Base-by-base conservation (phyloP, 2,329 filamentous ascomycete species). In the Tympanopsis confertula region DNA sequence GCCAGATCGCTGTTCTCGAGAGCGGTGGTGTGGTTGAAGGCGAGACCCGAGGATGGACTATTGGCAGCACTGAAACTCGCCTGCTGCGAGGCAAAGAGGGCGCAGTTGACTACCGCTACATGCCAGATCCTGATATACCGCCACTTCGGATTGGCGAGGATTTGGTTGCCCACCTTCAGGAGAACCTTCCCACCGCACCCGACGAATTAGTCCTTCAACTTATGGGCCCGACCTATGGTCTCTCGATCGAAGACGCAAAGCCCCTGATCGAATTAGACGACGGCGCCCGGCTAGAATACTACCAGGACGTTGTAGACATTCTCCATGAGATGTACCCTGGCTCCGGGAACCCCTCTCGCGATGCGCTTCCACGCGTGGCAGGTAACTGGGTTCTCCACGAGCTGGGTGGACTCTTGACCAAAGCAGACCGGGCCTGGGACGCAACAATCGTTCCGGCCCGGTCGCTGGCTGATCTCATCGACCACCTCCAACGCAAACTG, bases 101-200 rank as follows among this genome's bases (percentile, higher is more conserved):
- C 35, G 89, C 94, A 53, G 87, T 96, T 4, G 91, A 98, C 57
- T 98, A 98, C 58, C 73, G 91, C 30, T 98, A 98, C 54, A 96
- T 98, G 89, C 89, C 91, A 0, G 91, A 98, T 55, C 86, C 91
- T 4, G 91, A 98, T 53, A 68, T 98, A 13, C 71, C 75, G 0
- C 86, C 91, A 2, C 66, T 98, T 2, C 54, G 87, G 2, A 82
- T 98, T 42, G 78, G 78, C 5, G 53, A 68, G 2, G 78, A 84
- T 40, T 66, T 96, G 1, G 63, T 95, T 4, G 52, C 66, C 4
- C 66, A 79, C 44, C 65, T 96, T 13, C 61, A 58, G 15, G 47
- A 58, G 1, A 81, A 69, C 0, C 61, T 94, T 41, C 84, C 86
- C 4, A 66, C 74, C 17, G 63, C 83, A 7, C 86, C 88, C 0